Conservation (phyloP, 2,329 filamentous ascomycete species). For the Helotiales sp. region DNA sequence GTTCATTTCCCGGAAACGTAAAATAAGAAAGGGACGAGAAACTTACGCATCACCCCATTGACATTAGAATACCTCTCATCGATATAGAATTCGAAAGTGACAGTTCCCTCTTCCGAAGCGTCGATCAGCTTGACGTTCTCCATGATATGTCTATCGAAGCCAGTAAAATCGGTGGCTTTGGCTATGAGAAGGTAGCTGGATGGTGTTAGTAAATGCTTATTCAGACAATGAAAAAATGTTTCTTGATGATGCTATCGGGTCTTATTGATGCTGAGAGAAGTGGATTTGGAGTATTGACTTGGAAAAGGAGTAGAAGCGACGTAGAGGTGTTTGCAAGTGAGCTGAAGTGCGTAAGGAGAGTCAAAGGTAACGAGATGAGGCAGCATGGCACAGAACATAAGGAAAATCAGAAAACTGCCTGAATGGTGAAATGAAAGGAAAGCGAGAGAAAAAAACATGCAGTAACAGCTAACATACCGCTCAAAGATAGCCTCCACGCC, state of each 20-base stretch:
- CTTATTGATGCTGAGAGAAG: neutral
- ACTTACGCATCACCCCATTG: slow-evolving; percentile 49
- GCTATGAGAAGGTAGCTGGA: slow-evolving; percentile 37
- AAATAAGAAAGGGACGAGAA: neutral
- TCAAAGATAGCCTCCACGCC: slow-evolving; percentile 40
- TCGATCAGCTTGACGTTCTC: slow-evolving; percentile 38
- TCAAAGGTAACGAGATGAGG: no score
- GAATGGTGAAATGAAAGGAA: no score
- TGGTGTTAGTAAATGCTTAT: no score
- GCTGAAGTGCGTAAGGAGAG: no score
- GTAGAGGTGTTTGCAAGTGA: neutral
- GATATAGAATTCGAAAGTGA: slow-evolving; percentile 51
- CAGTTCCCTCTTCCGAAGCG: slow-evolving; percentile 42
- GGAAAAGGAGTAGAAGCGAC: neutral
- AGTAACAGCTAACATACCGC: slow-evolving; percentile 29
- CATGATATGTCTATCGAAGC: slow-evolving; percentile 39
- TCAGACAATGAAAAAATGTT: no score
- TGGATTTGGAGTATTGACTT: neutral
- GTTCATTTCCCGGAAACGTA: neutral
- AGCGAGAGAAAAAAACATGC: neutral
- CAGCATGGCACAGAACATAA: no score
- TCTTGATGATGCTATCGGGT: no score
- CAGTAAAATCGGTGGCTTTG: slow-evolving; percentile 18
- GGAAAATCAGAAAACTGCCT: no score
- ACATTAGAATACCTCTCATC: slow-evolving; percentile 52